phyloP scores from a whole-genome alignment of 805 yeast species.

The Komagataella phaffii region DNA sequence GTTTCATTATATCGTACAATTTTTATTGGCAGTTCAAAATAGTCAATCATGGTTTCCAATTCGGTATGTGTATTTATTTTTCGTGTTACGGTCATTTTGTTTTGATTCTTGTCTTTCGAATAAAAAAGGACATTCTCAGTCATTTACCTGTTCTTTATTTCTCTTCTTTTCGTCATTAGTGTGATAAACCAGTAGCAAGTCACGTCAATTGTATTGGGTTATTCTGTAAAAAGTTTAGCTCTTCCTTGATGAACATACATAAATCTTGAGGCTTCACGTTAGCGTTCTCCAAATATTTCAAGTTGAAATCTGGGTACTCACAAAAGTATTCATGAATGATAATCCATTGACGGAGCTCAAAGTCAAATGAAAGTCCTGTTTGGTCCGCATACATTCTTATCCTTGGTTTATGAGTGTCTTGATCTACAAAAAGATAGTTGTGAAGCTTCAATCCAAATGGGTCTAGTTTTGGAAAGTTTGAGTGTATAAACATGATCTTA shows the following conservation, averaged over 20 bases:
- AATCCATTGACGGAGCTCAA: constrained; percentile 46
- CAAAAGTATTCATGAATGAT: constrained; percentile 29
- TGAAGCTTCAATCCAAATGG: constrained; percentile 24
- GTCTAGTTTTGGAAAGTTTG: constrained; percentile 41
- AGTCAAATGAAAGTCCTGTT: constrained; percentile 28
- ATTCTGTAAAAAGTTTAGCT: constrained; percentile 26
- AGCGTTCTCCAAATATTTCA: constrained; percentile 11
- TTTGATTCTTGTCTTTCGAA: not conserved
- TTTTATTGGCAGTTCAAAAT: not conserved
- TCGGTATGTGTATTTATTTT: no score
- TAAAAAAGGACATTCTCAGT: not conserved
- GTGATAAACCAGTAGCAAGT: constrained; percentile 2
- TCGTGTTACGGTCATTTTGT: not conserved
- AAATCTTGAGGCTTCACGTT: constrained; percentile 22
- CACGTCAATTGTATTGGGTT: constrained; percentile 4
- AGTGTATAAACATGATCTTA: constrained; percentile 30
- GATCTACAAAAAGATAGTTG: constrained; percentile 16
- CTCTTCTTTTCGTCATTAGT: not conserved
- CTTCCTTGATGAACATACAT: constrained; percentile 36
- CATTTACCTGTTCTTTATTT: not conserved
- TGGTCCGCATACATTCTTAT: constrained; percentile 17
- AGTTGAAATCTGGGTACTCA: constrained; percentile 7
- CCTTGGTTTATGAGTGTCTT: constrained; percentile 4
- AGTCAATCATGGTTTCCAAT: no score
- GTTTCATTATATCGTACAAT: not conserved